A percentile compares a stretch with the other conserved stretches of the same genome.
phyloP scores from a whole-genome alignment of 768 basidiomycete genomes.

The Coprinopsis sp. region DNA sequence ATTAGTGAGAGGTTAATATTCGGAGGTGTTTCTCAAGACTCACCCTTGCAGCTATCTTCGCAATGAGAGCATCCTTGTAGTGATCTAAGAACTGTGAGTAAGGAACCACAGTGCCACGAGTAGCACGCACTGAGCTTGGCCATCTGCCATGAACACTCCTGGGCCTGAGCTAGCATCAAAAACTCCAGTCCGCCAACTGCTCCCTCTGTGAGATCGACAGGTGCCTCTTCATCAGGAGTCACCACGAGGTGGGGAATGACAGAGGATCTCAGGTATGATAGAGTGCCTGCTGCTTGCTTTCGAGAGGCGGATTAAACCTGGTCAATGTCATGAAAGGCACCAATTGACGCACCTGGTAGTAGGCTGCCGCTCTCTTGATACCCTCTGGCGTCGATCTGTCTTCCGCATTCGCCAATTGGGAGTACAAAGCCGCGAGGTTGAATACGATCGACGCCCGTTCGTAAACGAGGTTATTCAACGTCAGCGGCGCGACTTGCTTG shows the following conservation, averaged over 20 bases:
- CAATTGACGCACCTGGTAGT: conserved; percentile 66
- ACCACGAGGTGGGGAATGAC: conserved; percentile 50
- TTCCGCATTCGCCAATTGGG: conserved; percentile 67
- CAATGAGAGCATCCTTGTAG: conserved; percentile 78
- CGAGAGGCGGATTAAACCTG: too few species aligned
- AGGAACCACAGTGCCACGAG: conserved; percentile 10
- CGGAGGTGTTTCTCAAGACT: conserved; percentile 6
- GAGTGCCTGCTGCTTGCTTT: conserved; percentile 65
- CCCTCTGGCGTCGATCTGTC: conserved; percentile 74
- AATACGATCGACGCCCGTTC: conserved; percentile 78
- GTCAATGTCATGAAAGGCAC: not conserved
- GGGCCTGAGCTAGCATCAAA: conserved; percentile 89
- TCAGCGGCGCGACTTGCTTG: conserved; percentile 44
- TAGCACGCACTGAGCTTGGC: conserved; percentile 69
- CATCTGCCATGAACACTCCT: conserved; percentile 95
- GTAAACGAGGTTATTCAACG: conserved; percentile 70
- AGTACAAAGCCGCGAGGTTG: conserved; percentile 85
- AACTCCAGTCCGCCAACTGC: conserved; percentile 62
- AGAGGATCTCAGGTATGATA: conserved; percentile 55
- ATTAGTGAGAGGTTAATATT: not conserved
- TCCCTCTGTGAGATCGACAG: conserved; percentile 60
- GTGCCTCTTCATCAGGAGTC: conserved; percentile 47
- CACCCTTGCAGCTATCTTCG: conserved; percentile 77
- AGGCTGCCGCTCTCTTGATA: conserved; percentile 69
- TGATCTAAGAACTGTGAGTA: conserved; percentile 36